Percentiles rank a stretch among this genome's conserved stretches.
phyloP scores from a whole-genome alignment of 176 grass and related monocot species.

The Poa annua region DNA sequence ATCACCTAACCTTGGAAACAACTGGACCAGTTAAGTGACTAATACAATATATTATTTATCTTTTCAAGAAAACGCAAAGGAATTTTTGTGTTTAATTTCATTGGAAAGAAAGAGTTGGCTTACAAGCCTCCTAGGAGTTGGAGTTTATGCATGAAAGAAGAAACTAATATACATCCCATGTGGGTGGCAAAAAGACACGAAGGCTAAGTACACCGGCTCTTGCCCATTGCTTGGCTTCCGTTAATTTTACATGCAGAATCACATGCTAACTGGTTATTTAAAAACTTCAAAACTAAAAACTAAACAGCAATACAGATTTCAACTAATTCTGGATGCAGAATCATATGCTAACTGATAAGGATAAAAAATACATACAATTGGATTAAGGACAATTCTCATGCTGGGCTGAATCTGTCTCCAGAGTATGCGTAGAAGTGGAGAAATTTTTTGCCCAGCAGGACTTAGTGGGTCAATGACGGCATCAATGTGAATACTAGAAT shows the following conservation, averaged over 20 bases:
- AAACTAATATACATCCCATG: no score
- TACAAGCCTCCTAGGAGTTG: no score
- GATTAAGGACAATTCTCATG: conserved; percentile 99
- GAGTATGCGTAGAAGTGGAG: conserved; percentile 82
- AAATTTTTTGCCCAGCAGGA: conserved; percentile 81
- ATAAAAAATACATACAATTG: conserved; percentile 72
- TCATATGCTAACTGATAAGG: conserved; percentile 21
- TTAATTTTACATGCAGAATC: neutral
- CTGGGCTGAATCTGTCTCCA: conserved; percentile 83
- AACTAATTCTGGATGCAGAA: conserved; percentile 24
- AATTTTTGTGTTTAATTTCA: no score
- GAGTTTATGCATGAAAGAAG: no score
- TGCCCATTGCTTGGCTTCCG: neutral
- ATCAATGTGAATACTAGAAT: conserved; percentile 93
- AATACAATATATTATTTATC: neutral
- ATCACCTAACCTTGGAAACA: conserved; percentile 20
- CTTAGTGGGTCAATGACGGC: conserved; percentile 98
- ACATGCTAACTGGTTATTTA: conserved; percentile 30
- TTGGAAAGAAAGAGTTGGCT: no score
- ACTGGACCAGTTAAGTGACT: neutral
- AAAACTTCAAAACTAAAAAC: conserved; percentile 41
- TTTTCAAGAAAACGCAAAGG: no score
- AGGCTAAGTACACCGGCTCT: no score
- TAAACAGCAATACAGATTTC: conserved; percentile 35
- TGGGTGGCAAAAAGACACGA: no score